Conservation (phyloP, 179 eudicot genomes). For the Beta lomatogona region DNA sequence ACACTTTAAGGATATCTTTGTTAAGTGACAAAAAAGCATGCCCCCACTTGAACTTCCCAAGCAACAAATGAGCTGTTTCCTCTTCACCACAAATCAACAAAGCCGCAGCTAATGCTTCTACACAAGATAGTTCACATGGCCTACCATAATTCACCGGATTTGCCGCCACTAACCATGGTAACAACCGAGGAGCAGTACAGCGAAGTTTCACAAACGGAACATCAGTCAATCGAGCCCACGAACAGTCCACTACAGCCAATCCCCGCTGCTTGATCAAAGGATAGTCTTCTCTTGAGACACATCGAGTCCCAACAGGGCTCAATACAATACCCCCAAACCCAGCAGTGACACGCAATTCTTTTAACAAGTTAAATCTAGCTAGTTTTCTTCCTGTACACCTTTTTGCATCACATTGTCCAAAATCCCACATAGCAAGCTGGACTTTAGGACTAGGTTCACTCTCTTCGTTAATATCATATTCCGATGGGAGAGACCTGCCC, state of each 20-base stretch:
- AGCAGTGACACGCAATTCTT: constrained; percentile 73
- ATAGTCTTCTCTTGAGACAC: constrained; percentile 85
- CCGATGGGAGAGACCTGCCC: constrained; percentile 64
- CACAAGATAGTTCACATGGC: constrained; percentile 91
- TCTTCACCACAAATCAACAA: constrained; percentile 85
- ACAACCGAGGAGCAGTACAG: constrained; percentile 83
- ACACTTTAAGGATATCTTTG: constrained; percentile 81
- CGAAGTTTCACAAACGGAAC: constrained; percentile 87
- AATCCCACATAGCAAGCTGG: constrained; percentile 99
- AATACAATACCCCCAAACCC: constrained; percentile 87
- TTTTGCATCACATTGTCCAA: constrained; percentile 92
- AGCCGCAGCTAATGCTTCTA: constrained; percentile 94
- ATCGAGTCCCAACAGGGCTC: constrained; percentile 83
- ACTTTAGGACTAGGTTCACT: constrained; percentile 49
- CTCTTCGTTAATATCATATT: constrained; percentile 47
- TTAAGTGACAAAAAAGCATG: constrained; percentile 95
- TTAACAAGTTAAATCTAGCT: constrained; percentile 75
- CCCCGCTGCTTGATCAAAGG: constrained; percentile 68
- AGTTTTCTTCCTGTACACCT: constrained; percentile 97
- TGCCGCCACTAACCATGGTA: constrained; percentile 97
- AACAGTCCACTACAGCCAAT: constrained; percentile 94
- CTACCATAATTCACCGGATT: constrained; percentile 94
- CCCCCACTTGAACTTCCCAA: constrained; percentile 96
- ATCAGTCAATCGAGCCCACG: constrained; percentile 87
- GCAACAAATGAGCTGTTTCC: constrained; percentile 73